Evolutionary conservation across 1,284 basidiomycete genomes (phyloP), one percentile per base, ranked within the genome.

Genomic region (Polyporus tsugae): DNA sequence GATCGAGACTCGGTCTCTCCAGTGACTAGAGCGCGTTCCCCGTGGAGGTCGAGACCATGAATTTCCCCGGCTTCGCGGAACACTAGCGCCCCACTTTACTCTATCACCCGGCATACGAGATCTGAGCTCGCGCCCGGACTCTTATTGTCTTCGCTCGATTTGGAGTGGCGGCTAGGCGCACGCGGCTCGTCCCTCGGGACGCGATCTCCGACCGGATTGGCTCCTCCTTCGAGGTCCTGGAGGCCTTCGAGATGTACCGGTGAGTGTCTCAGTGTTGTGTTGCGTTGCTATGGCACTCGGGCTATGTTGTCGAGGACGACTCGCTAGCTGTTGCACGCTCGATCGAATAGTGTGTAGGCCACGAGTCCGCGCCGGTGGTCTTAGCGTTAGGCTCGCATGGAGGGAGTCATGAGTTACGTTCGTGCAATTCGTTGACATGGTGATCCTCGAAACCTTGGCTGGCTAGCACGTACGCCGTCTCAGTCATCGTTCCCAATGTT

Each of bases 101-200:
- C 61, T 53, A 60, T 55, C 66, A 57, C 42, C 61, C 60, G 63
- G 58, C 52, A 9, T 15, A 22, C 38, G 68, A 44, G 68, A 64
- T 66, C 63, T 63, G 60, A 39, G 44, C 46, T 67, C 60, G 60
- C 66, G 64, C 53, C 64, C 49, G 60, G 44, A 63, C 64, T 67
- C 71, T 72, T 72, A 72, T 72, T 72, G 71, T 72, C 71, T 72
- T 72, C 71, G 71, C 71, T 67, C 69, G 62, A 72, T 66, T 63
- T 60, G 67, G 71, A 58, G 55, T 49, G 39, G 62, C 39, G 57
- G 62, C 66, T 64, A 52, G 63, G 64, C 57, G 41, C 38, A 38
- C 62, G 63, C n/a, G n/a, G n/a, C 61, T 63, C 29, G 29, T 29
- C 29, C 29, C 46, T 60, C 66, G 68, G 68, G 60, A 68, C 64